phyloP scores from a whole-genome alignment of 306 rosid species.

The Adenanthera pavonina region DNA sequence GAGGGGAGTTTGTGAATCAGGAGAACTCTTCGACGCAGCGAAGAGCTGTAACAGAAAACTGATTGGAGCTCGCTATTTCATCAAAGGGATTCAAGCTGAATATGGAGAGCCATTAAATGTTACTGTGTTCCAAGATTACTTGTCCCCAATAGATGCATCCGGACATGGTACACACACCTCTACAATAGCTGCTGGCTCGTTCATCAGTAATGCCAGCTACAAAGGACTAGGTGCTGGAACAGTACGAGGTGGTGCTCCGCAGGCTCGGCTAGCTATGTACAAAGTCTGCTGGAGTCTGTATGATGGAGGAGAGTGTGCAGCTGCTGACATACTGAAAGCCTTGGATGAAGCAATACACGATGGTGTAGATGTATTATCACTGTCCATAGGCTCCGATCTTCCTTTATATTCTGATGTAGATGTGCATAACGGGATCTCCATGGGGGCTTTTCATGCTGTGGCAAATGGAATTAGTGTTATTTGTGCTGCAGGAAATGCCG shows the following conservation, averaged over 20 bases:
- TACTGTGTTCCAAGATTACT: constrained; percentile 32
- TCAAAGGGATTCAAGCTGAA: constrained; percentile 50
- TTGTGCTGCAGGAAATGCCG: constrained; percentile 49
- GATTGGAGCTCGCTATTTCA: constrained; percentile 63
- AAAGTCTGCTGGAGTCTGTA: constrained; percentile 58
- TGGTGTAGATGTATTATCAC: constrained; percentile 60
- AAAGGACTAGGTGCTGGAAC: constrained; percentile 53
- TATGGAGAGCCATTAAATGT: constrained; percentile 45
- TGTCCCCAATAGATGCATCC: constrained; percentile 47
- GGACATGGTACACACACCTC: constrained; percentile 65
- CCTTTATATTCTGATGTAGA: constrained; percentile 51
- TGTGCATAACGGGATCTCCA: constrained; percentile 35
- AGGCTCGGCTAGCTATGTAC: constrained; percentile 53
- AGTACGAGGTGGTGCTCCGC: constrained; percentile 60
- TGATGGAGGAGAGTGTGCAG: constrained; percentile 42
- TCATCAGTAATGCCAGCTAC: constrained; percentile 47
- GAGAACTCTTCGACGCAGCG: constrained; percentile 46
- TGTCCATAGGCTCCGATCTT: constrained; percentile 46
- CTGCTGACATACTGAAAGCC: constrained; percentile 56
- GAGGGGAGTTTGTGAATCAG: constrained; percentile 56
- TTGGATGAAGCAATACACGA: constrained; percentile 56
- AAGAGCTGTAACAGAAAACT: constrained; percentile 57
- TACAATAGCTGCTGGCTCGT: constrained; percentile 52
- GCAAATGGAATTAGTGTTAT: constrained; percentile 55
- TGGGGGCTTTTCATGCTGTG: constrained; percentile 60